A percentile compares a stretch with the other conserved stretches of the same genome.
phyloP scores from a whole-genome alignment of 2,329 filamentous ascomycete genomes.

The Alternaria panax region DNA sequence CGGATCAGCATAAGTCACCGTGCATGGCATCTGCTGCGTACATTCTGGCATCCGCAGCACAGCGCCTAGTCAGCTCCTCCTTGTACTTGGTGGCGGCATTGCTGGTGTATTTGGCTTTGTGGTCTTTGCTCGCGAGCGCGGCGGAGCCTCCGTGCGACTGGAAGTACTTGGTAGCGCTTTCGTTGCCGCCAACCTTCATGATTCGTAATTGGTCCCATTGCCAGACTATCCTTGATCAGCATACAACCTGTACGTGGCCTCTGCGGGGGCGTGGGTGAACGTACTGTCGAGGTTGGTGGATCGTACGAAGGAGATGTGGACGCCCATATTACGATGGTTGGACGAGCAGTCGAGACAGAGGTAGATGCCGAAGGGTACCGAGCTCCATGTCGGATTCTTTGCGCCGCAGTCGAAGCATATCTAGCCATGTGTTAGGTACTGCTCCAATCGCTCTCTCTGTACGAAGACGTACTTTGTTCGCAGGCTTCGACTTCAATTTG shows the following conservation, averaged over 20 bases:
- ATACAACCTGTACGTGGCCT: constrained; percentile 3
- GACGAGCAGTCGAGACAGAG: constrained; percentile 97
- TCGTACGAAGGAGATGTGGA: constrained; percentile 98
- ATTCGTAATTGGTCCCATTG: constrained; percentile 97
- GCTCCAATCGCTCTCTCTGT: constrained; percentile 26
- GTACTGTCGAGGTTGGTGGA: constrained; percentile 98
- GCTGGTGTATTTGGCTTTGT: constrained; percentile 96
- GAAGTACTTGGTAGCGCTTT: constrained; percentile 98
- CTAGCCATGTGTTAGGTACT: constrained; percentile 57
- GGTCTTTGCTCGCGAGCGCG: constrained; percentile 93
- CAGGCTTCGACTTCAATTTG: constrained; percentile 91
- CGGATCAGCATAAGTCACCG: constrained; percentile 13
- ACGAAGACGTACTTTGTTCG: constrained; percentile 79
- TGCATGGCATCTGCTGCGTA: constrained; percentile 56
- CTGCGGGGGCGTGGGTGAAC: constrained; percentile 44
- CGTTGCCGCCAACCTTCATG: constrained; percentile 99
- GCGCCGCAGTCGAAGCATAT: constrained; percentile 98
- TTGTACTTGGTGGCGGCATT: constrained; percentile 97
- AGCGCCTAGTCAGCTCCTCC: constrained; percentile 88
- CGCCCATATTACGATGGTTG: constrained; percentile 95
- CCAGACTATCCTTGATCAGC: constrained; percentile 65
- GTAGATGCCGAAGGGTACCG: constrained; percentile 96
- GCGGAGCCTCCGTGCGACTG: constrained; percentile 94
- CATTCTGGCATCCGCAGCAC: constrained; percentile 83
- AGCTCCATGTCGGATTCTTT: constrained; percentile 99